A percentile compares a stretch with the other conserved stretches of the same genome.
Evolutionary conservation across 2,329 filamentous ascomycete genomes (phyloP).

Genomic region (Fusarium camptoceras): DNA sequence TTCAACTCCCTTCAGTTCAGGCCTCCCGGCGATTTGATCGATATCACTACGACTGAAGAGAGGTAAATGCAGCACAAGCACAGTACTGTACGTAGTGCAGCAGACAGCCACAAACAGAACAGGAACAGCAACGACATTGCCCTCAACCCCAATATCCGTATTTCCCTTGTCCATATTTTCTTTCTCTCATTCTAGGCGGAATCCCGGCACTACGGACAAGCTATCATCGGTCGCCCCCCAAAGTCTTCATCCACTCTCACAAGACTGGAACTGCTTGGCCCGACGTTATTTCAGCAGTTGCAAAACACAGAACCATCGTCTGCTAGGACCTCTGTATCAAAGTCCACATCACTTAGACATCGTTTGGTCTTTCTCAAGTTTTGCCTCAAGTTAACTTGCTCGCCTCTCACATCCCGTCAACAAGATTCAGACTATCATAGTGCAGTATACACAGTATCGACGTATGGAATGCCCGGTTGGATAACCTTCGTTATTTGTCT

Average conservation of each 20-base stretch:
- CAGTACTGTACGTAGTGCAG: conserved; percentile 6
- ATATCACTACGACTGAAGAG: background rate
- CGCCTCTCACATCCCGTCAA: conserved; percentile 1
- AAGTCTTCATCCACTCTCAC: conserved; percentile 29
- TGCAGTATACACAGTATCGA: background rate
- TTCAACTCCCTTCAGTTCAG: conserved; percentile 16
- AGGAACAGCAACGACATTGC: conserved; percentile 27
- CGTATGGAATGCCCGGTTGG: background rate
- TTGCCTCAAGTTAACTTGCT: background rate
- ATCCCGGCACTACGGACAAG: conserved; percentile 39
- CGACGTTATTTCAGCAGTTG: conserved; percentile 23
- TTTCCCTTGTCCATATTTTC: conserved; percentile 2
- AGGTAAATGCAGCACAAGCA: background rate
- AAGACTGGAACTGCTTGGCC: conserved; percentile 24
- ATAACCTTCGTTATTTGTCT: conserved; percentile 15
- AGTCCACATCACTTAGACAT: conserved; percentile 14
- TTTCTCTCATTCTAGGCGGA: conserved; percentile 2
- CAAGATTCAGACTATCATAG: background rate
- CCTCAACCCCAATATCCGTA: conserved; percentile 14
- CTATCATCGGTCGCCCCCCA: conserved; percentile 40
- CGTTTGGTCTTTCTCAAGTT: background rate
- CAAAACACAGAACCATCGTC: conserved; percentile 37
- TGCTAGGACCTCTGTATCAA: conserved; percentile 10
- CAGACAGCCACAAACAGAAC: conserved; percentile 20
- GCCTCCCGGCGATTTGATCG: conserved; percentile 13